Evolutionary conservation across 2,329 filamentous ascomycete species (phyloP).

Genomic region (Alternaria dauci): DNA sequence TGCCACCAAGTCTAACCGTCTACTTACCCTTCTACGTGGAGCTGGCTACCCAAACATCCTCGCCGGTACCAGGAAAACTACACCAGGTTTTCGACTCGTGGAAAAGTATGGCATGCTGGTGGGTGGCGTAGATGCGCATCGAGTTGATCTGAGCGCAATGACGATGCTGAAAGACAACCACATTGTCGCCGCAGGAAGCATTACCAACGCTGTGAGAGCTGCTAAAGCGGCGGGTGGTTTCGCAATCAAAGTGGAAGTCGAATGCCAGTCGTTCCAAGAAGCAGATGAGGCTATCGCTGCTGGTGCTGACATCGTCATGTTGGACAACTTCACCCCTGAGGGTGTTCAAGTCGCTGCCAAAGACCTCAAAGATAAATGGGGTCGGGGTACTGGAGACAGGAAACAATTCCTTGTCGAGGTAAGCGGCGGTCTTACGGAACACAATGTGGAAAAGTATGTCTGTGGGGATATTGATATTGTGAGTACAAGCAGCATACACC

Average conservation of each 20-base stretch:
- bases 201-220: constrained; percentile 83
- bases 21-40: constrained; percentile 62
- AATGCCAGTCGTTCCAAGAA: constrained; percentile 87
- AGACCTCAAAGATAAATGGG: constrained; percentile 82
- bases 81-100: constrained; percentile 90
- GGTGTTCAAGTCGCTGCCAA: constrained; percentile 78
- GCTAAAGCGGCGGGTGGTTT: constrained; percentile 88
- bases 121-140: constrained; percentile 88
- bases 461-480: constrained; percentile 88
- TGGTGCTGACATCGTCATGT: constrained; percentile 94
- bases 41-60: constrained; percentile 82
- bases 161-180: constrained; percentile 99
- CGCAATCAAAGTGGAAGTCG: constrained; percentile 92
- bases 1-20: constrained; percentile 68
- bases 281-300: constrained; percentile 90
- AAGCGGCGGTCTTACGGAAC: constrained; percentile 84
- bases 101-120: constrained; percentile 99
- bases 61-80: constrained; percentile 97
- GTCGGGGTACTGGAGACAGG: constrained; percentile 65
- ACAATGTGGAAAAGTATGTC: constrained; percentile 85
- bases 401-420: constrained; percentile 84
- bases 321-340: constrained; percentile 90
- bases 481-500: constrained; percentile 95
- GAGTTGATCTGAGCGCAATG: constrained; percentile 89
- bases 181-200: constrained; percentile 86